Evolutionary conservation across 23 red algal species (phyloP).

Genomic region (Cyanidiococcus yangmingshanensis): DNA sequence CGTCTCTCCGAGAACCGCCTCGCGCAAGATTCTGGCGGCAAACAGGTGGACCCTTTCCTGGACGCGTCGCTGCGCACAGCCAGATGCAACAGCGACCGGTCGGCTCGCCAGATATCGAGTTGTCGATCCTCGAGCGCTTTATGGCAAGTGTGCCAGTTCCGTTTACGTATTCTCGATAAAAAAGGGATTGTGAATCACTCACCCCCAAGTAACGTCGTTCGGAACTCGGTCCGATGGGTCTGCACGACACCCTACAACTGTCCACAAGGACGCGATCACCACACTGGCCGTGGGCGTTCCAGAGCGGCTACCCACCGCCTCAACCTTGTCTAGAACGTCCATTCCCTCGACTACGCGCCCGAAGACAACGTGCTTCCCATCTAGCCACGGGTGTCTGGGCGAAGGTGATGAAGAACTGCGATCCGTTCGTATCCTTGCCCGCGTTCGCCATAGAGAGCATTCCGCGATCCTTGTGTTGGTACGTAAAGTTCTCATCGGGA

Average conservation of each 20-base stretch:
- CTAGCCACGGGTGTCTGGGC: conserved; percentile 42
- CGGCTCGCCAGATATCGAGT: too few species aligned
- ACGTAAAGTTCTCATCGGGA: conserved; percentile 69
- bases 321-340: conserved; percentile 51
- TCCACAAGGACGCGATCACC: conserved; percentile 56
- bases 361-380: conserved; percentile 82
- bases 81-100: too few species aligned
- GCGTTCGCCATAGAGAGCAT: conserved; percentile 81
- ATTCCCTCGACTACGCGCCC: conserved; percentile 59
- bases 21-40: too few species aligned
- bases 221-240: too few species aligned
- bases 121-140: too few species aligned
- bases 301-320: conserved; percentile 15
- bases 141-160: too few species aligned
- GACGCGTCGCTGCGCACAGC: too few species aligned
- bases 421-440: conserved; percentile 62
- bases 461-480: conserved; percentile 51
- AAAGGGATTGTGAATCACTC: too few species aligned
- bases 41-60: too few species aligned
- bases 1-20: too few species aligned
- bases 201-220: too few species aligned
- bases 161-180: too few species aligned
- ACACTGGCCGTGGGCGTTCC: conserved; percentile 29
- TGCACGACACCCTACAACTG: conserved; percentile 30
- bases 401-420: conserved; percentile 72